These are phyloP conservation scores for Nidula microcarpa DNA, from an alignment of 768 basidiomycete genomes.

Conservation along the genomic window DNA sequence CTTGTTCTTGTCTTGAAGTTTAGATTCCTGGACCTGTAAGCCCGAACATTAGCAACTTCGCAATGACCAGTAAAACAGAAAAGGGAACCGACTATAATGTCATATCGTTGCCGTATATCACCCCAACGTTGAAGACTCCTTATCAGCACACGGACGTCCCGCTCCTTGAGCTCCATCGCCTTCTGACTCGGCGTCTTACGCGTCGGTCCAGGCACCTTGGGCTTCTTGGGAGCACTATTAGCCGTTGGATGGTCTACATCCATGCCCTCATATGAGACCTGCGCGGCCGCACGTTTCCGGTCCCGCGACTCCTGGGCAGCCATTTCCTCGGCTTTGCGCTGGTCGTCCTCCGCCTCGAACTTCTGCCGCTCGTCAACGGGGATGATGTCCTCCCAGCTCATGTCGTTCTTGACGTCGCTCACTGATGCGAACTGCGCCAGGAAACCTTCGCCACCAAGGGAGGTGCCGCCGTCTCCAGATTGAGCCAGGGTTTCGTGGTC, in stretches of 20 bases:
- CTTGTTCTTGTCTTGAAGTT: slow-evolving; percentile 91
- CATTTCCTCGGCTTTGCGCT: slow-evolving; percentile 69
- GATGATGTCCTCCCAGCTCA: slow-evolving; percentile 99
- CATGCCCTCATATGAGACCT: slow-evolving; percentile 91
- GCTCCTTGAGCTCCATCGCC: slow-evolving; percentile 95
- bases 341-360: slow-evolving; percentile 78
- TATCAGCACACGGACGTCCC: slow-evolving; percentile 93
- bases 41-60: slow-evolving; percentile 2
- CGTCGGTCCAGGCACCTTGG: slow-evolving; percentile 64
- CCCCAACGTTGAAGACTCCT: slow-evolving; percentile 97
- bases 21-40: slow-evolving; percentile 78
- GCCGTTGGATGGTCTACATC: slow-evolving; percentile 74
- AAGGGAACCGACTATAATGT: slow-evolving; percentile 77
- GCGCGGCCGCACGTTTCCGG: slow-evolving; percentile 82
- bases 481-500: slow-evolving; percentile 92
- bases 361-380: slow-evolving; percentile 87
- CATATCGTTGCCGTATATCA: slow-evolving; percentile 92
- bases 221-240: slow-evolving; percentile 67
- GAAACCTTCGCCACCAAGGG: slow-evolving; percentile 97
- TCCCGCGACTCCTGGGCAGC: slow-evolving; percentile 65
- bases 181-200: slow-evolving; percentile 92
- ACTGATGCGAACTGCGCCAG: slow-evolving; percentile 92
- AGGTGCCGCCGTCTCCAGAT: slow-evolving; percentile 80
- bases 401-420: slow-evolving; percentile 98
- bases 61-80: slow-evolving; percentile 1